Base-by-base conservation (phyloP, 768 basidiomycete genomes). In the Xanthoconium purpureum region DNA sequence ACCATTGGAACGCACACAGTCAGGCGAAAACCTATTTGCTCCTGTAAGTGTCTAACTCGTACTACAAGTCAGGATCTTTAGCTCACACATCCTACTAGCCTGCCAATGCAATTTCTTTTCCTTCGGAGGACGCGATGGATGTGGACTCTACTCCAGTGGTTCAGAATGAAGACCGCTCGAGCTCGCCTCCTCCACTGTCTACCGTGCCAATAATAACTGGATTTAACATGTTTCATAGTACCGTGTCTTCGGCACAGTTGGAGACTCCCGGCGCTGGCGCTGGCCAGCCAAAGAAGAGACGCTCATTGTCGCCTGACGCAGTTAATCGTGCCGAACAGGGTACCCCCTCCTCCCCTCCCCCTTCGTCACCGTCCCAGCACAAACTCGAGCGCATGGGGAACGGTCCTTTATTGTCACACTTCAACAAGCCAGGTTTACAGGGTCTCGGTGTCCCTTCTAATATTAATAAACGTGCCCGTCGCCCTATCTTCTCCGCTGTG, bases 51-150 rank as follows among this genome's bases (percentile, higher is more conserved):
- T 48, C 32, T 5, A 52, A 60, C 54, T 42, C 24, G n/a, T 45
- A 13, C 30, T 43, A 10, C 35, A 35, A 15, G 13, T 37, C 40
- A 35, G 32, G 20, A n/a, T n/a, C 12, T 43, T 43, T 18, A 43
- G 43, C 66, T 73, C 12, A 70, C 32, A 36, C 8, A 32, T 30
- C 33, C 37, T 33, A 48, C 48, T 54, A 78, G 75, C 73, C 74
- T 15, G 15, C 44, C 17, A 71, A 73, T 57, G 67, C 72, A 43
- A 72, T 74, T 10, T 79, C 81, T 49, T 66, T 76, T 28, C 77
- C 80, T 30, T 74, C 73, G 42, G 81, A 84, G 62, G 79, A 89
- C 70, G 86, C 84, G 32, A 93, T 92, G 91, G 91, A 93, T 60
- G 80, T 92, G 36, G 91, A 93, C 66, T 78, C 80, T 17, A 66